Conservation (phyloP, 495 filamentous ascomycete genomes). For the Lophiotrema nucula region DNA sequence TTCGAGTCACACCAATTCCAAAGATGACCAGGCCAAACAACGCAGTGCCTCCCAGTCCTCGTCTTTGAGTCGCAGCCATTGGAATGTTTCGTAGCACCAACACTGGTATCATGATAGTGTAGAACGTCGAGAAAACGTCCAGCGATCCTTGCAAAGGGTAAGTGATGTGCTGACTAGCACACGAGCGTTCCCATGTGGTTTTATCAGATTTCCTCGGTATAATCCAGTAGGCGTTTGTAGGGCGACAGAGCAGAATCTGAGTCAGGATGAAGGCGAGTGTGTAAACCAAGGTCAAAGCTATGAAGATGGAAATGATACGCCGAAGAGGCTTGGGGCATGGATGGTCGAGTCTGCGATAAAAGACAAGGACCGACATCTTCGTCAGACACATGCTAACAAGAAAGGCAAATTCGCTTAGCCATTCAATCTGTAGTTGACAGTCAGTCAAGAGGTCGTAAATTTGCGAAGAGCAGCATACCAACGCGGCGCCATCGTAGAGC, state of each 20-base stretch:
- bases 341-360: slow-evolving; percentile 36
- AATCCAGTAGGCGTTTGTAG: slow-evolving; percentile 35
- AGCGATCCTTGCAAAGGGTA: slow-evolving; percentile 33
- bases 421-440: slow-evolving; percentile 20
- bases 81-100: slow-evolving; percentile 34
- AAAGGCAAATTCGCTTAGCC: slow-evolving; percentile 36
- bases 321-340: slow-evolving; percentile 18
- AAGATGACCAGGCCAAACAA: slow-evolving; percentile 29
- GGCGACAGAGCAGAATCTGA: slow-evolving; percentile 30
- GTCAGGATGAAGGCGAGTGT: slow-evolving; percentile 16
- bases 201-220: slow-evolving; percentile 4
- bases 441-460: slow-evolving; percentile 7
- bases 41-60: slow-evolving; percentile 29
- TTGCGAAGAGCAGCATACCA: slow-evolving; percentile 10
- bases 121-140: slow-evolving; percentile 27
- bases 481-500: slow-evolving; percentile 17
- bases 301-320: slow-evolving; percentile 27
- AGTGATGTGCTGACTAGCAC: slow-evolving; percentile 29
- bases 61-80: slow-evolving; percentile 28
- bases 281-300: slow-evolving; percentile 28
- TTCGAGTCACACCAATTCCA: slow-evolving; percentile 26
- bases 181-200: slow-evolving; percentile 8
- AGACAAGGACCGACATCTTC: slow-evolving; percentile 37
- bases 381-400: slow-evolving; percentile 30
- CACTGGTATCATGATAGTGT: slow-evolving; percentile 32